Percentiles rank a stretch among this genome's conserved stretches.
phyloP scores from a whole-genome alignment of 306 rosid genomes.

The Citrullus colocynthis region DNA sequence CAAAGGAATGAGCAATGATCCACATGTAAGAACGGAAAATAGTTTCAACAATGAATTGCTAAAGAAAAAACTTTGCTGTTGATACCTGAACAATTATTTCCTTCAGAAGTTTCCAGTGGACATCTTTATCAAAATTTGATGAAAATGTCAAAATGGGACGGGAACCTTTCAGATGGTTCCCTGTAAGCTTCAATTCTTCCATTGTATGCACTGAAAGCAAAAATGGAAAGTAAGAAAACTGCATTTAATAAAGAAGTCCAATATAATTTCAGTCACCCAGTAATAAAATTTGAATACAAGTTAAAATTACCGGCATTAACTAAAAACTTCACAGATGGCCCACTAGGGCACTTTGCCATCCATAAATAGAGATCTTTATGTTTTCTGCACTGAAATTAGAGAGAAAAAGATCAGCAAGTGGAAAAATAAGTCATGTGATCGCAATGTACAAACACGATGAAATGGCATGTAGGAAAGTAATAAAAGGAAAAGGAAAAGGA shows the following conservation, averaged over 20 bases:
- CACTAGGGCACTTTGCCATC: conserved; percentile 83
- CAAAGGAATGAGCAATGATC: neutral
- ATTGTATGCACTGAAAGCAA: neutral
- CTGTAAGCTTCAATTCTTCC: neutral
- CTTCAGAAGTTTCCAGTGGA: conserved; percentile 84
- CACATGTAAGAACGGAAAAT: neutral
- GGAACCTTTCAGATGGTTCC: conserved; percentile 53
- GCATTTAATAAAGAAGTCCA: neutral
- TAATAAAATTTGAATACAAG: neutral
- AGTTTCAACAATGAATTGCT: neutral
- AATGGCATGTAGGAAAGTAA: neutral
- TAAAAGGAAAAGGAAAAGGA: neutral
- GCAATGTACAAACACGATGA: neutral
- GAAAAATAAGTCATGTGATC: neutral
- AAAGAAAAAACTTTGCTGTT: neutral
- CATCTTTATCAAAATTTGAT: conserved; percentile 64
- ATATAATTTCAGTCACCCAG: neutral
- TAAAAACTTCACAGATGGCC: conserved; percentile 90
- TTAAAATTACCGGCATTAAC: conserved; percentile 69
- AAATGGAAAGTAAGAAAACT: neutral
- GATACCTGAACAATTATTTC: conserved; percentile 83
- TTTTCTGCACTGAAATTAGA: conserved; percentile 81
- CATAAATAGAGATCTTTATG: conserved; percentile 79
- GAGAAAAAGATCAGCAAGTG: neutral
- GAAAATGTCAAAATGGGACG: conserved; percentile 90